Conservation (phyloP, 1,139 yeast species). For the Zygosaccharomyces pseudobailii region DNA sequence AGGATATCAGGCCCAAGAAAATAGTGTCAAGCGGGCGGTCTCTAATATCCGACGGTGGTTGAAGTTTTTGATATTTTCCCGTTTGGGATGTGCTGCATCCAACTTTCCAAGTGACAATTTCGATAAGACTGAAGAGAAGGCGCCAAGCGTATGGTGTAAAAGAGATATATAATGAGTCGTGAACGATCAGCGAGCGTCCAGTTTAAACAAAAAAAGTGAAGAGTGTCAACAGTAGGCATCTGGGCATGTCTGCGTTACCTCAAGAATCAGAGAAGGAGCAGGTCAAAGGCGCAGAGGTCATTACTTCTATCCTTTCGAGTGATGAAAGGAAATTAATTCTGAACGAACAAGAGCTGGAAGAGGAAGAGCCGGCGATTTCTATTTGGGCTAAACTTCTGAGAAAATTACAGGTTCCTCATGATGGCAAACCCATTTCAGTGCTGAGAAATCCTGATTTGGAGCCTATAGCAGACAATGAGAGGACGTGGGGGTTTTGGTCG, state of each 20-base stretch:
- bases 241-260: background rate
- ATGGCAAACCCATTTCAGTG: slow-evolving; percentile 16
- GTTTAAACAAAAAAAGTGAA: background rate
- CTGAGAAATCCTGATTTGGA: slow-evolving; percentile 31
- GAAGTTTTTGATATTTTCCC: background rate
- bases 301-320: background rate
- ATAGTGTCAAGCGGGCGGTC: background rate
- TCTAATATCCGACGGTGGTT: background rate
- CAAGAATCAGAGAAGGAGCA: background rate
- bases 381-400: slow-evolving; percentile 14
- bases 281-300: background rate
- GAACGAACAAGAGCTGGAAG: background rate
- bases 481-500: slow-evolving; percentile 34
- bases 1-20: slow-evolving; percentile 16
- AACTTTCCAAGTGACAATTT: background rate
- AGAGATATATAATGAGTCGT: background rate
- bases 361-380: background rate
- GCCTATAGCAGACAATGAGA: slow-evolving; percentile 31
- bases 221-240: too few species aligned
- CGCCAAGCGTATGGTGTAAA: background rate
- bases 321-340: background rate
- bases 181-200: background rate
- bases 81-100: background rate
- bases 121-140: background rate
- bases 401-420: slow-evolving; percentile 36